Evolutionary conservation across 768 basidiomycete species (phyloP), one percentile per base, ranked within the genome.

Genomic region (Chalciporus chontae): DNA sequence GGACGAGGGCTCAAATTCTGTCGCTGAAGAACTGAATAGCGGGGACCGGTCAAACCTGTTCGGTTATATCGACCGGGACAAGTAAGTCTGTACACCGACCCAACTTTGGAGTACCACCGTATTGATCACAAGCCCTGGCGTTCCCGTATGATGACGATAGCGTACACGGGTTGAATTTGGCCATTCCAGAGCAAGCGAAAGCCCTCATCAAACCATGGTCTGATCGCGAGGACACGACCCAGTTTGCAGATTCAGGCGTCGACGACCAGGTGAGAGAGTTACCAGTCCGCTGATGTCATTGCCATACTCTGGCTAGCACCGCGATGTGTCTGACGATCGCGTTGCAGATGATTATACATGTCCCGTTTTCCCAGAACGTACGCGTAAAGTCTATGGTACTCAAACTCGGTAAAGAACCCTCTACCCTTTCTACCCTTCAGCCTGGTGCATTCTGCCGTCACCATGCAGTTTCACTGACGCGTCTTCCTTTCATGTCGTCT

Each of bases 141-240:
- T 15, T n/a, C 43, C 38, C 24, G 6, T 51, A 36, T 21, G 17
- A 40, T 47, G 32, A 39, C 15, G 39, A 49, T 46, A 91, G 87
- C 62, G 86, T 92, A 44, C 76, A 92, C 62, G 90, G 90, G 36
- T 70, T 92, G 59, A 91, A 91, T 62, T 69, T 92, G 47, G 77
- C 78, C 5, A 76, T 89, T n/a, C 90, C 90, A 21, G 90, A 92
- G 64, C 77, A 85, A 57, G 90, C 90, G 1, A 83, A 80, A 54
- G 78, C 71, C 13, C 67, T 90, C 32, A 85, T 93, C 53, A 93
- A 93, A 66, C 81, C 85, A 3, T 93, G 90, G 90, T 77, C 84
- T 48, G 75, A 87, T 57, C 73, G 90, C 40, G 87, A 92, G 19
- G 81, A 85, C 43, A 83, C 78, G 10, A 68, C 68, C 3, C 75